phyloP scores from a whole-genome alignment of 192 early-diverging fungal genomes.

The Umbelopsis vinacea region DNA sequence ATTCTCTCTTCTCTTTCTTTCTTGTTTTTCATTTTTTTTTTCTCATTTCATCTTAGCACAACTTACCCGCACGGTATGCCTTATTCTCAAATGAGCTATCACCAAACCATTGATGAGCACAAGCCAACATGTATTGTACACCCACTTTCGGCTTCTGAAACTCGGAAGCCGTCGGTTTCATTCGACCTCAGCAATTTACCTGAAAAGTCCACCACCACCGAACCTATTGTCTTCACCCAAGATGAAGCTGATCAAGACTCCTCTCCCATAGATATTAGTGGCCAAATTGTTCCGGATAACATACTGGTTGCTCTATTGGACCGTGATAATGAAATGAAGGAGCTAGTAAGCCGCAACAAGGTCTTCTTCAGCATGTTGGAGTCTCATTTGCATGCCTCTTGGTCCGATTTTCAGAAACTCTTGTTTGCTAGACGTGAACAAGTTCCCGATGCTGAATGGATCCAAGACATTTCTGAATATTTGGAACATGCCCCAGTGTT shows the following conservation, averaged over 20 bases:
- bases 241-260: neutral
- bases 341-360: slow-evolving; percentile 34
- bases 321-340: slow-evolving; percentile 42
- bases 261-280: slow-evolving; percentile 30
- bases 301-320: slow-evolving; percentile 43
- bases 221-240: slow-evolving; percentile 1
- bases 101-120: neutral
- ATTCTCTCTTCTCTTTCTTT: slow-evolving; percentile 18
- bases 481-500: slow-evolving; percentile 27
- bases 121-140: neutral
- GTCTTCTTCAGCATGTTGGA: slow-evolving; percentile 36
- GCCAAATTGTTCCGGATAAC: slow-evolving; percentile 35
- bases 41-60: neutral
- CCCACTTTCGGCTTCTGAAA: slow-evolving; percentile 17
- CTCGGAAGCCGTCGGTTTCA: slow-evolving; percentile 35
- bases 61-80: slow-evolving; percentile 10
- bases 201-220: neutral
- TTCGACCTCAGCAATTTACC: slow-evolving; percentile 34
- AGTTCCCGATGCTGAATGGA: slow-evolving; percentile 40
- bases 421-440: slow-evolving; percentile 33
- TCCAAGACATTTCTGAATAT: slow-evolving; percentile 19
- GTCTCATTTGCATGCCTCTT: slow-evolving; percentile 24
- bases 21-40: slow-evolving; percentile 11
- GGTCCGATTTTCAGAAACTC: slow-evolving; percentile 36
- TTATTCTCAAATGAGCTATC: slow-evolving; percentile 24